Evolutionary conservation across 2,329 filamentous ascomycete species (phyloP).

Genomic region (Grosmannia clavigera): DNA sequence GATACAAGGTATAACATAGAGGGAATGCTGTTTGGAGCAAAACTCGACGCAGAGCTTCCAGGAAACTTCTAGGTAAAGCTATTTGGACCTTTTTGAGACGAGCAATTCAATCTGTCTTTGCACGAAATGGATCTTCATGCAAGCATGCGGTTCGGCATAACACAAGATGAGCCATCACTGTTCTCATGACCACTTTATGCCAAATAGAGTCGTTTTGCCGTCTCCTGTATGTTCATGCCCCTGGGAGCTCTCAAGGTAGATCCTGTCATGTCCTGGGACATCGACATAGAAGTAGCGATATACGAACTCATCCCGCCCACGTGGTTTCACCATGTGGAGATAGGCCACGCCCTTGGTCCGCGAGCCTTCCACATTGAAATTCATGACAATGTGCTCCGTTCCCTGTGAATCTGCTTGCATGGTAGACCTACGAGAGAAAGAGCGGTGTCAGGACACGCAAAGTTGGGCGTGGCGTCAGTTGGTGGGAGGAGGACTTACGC

Average conservation of each 20-base stretch:
- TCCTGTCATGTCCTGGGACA: constrained; percentile 54
- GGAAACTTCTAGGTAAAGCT: neutral
- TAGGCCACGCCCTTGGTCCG: constrained; percentile 59
- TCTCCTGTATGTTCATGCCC: constrained; percentile 15
- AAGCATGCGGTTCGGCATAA: neutral
- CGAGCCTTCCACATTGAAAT: constrained; percentile 78
- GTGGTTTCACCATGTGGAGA: constrained; percentile 62
- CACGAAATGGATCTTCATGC: neutral
- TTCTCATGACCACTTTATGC: constrained; percentile 42
- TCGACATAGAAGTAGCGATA: constrained; percentile 76
- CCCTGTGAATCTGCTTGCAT: constrained; percentile 60
- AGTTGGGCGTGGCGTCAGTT: neutral
- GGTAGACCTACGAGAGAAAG: constrained; percentile 39
- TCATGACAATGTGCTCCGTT: constrained; percentile 69
- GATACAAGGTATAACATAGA: neutral
- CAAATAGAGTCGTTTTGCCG: constrained; percentile 41
- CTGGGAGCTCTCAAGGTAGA: constrained; percentile 54
- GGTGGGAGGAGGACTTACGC: constrained; percentile 27
- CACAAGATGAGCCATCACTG: neutral
- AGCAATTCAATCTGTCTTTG: neutral
- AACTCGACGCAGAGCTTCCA: neutral
- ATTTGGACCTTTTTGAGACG: neutral
- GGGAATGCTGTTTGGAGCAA: neutral
- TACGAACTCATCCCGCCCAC: constrained; percentile 53
- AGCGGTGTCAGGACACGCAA: neutral